Percentiles rank a stretch among this genome's conserved stretches.
Evolutionary conservation across 2,329 filamentous ascomycete species (phyloP).

Genomic region (Geosmithia morbida): DNA sequence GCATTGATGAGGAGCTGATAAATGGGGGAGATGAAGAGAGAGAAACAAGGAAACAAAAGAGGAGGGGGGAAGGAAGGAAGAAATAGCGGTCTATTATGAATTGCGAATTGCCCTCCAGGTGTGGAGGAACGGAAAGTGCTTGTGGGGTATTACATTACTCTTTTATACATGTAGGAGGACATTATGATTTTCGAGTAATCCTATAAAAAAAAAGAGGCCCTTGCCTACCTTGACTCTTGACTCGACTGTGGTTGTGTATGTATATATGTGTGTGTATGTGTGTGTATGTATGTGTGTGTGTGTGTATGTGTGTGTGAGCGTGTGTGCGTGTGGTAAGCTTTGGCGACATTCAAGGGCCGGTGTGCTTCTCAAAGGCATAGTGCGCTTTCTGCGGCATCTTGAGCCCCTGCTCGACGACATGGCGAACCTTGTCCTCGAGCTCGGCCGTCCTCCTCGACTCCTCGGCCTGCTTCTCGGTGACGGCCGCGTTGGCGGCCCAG

Average conservation of each 20-base stretch:
- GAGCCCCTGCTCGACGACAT: constrained; percentile 32
- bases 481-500: constrained; percentile 20
- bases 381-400: constrained; percentile 31
- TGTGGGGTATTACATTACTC: too few relatives aligned
- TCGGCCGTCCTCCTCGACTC: constrained; percentile 15
- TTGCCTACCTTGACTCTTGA: too few relatives aligned
- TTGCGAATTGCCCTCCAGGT: too few relatives aligned
- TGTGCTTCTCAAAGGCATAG: constrained; percentile 8
- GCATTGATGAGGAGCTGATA: background rate
- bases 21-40: background rate
- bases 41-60: background rate
- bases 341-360: background rate
- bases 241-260: background rate
- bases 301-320: background rate
- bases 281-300: background rate
- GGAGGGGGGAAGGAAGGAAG: too few relatives aligned
- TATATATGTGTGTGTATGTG: background rate
- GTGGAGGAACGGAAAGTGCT: too few relatives aligned
- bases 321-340: background rate
- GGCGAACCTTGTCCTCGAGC: constrained; percentile 25
- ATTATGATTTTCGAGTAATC: too few relatives aligned
- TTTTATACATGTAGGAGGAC: constrained; percentile 3
- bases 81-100: too few relatives aligned
- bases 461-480: constrained; percentile 7
- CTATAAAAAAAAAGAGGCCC: too few relatives aligned